Base-by-base conservation (phyloP, 352 stramenopile genomes). In the Pythium periplocum region DNA sequence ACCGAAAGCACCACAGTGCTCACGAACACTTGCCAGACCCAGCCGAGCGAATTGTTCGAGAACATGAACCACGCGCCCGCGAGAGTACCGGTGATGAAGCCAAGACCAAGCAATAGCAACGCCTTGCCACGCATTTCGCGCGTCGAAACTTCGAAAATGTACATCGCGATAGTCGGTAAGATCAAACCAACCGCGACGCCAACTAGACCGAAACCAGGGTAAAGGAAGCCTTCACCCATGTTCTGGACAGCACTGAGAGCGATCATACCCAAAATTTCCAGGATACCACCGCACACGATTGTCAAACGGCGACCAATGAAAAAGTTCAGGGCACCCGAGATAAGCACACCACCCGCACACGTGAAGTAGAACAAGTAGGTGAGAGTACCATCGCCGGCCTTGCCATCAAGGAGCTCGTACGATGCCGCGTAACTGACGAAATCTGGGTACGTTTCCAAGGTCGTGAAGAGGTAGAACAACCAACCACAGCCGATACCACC, bases 71-170 rank as follows among this genome's bases (percentile, higher is more conserved):
- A 92, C 33, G 78, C 68, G 10, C 71, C 73, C 12, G 75, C 71
- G 36, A 87, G 55, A 6, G 84, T 78, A 34, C 83, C 83, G 2
- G 83, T 53, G 50, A 87, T 68, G 33, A 91, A 90, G 26, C 80
- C 78, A 58, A 83, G 63, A 11, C 78, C 83, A 0, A 94, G 63
- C 49, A 90, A 66, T 41, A 94, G 61, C 53, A 94, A 51, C 41
- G 79, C 78, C 64, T 92, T 92, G 52, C 79, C 74, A 42, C 83
- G 81, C 81, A 92, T 92, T 38, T 92, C 81, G 6, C 70, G 75
- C 40, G 83, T 91, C 9, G 83, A 89, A 45, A 94, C 87, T 57
- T 94, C 83, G 63, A 88, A 94, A 45, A 92, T 88, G 66, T 94
- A 94, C 45, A 88, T 79, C 30, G 79, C 68, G 31, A 94, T 62